Base-by-base conservation (phyloP, 208 protist species). In the Leishmania gerbilli region DNA sequence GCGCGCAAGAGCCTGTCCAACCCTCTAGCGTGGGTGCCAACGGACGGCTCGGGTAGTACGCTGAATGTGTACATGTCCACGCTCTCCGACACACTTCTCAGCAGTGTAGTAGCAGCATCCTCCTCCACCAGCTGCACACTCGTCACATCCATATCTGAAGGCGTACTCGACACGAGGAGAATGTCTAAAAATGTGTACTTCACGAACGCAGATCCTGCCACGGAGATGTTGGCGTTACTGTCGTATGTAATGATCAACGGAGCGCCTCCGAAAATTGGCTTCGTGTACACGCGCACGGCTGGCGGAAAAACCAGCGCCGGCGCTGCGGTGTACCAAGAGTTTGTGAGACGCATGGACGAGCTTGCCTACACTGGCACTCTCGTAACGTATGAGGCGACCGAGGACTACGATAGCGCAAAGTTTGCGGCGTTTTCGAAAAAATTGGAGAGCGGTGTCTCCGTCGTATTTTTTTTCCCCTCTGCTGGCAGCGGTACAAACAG, bases 221-320 rank as follows among this genome's bases (percentile, higher is more conserved):
- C 71, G 71, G 71, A 84, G 76, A 84, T 84, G 81, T 65, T 84
- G 69, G 81, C 49, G 27, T 24, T 84, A 58, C 58, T 84, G 76
- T 60, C 76, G 27, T 80, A 80, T 42, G 71, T 77, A 5, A 47
- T 84, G 6, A 42, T 45, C 45, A 42, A n/a, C 5, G 27, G 71
- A 3, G 68, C 55, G 40, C 81, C 81, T n/a, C 1, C 67, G 49
- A 77, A 55, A 31, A 45, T 84, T 0, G 81, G 81, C 31, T 84
- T 84, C 51, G 69, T 84, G 4, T 84, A 71, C 56, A 37, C 24
- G 53, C 68, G 40, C 40, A 11, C 31, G n/a, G 47, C 19, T 34
- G 21, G 9, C 31, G 27, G 3, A 3, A 37, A 40, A n/a, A 65
- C 45, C 47, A 56, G 56, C 2, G 58, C 62, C 17, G 77, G 76